phyloP scores from a whole-genome alignment of 805 yeast genomes.

The Yamadazyma tumulicola region DNA sequence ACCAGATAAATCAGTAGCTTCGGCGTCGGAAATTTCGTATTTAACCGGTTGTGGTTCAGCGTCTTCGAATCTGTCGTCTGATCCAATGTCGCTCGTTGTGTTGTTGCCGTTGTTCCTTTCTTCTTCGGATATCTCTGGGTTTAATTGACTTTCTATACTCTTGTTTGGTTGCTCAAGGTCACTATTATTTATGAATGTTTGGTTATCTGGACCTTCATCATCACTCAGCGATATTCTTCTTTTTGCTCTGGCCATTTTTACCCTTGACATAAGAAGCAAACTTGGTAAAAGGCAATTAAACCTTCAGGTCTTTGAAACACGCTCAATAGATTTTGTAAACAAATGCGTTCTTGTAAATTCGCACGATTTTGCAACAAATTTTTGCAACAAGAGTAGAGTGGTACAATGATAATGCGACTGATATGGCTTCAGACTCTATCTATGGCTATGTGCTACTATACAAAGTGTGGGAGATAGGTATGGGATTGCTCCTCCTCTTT shows the following conservation, averaged over 20 bases:
- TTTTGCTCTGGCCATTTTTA: conserved; percentile 7
- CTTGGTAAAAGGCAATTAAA: no score
- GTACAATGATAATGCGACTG: no score
- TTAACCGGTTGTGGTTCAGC: background rate
- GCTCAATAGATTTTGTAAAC: conserved; percentile 3
- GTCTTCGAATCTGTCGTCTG: no score
- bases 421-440: no score
- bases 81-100: no score
- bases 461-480: no score
- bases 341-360: no score
- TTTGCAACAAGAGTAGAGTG: background rate
- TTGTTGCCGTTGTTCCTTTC: no score
- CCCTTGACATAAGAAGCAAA: no score
- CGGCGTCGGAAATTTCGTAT: background rate
- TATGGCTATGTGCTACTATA: background rate
- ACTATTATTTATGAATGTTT: conserved; percentile 39
- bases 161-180: conserved; percentile 19
- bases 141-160: background rate
- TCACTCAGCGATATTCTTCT: conserved; percentile 8
- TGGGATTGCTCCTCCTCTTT: background rate
- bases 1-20: conserved; percentile 2
- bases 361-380: background rate
- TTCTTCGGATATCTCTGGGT: background rate
- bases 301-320: background rate
- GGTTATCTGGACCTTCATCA: conserved; percentile 6